Percentiles rank a stretch among this genome's conserved stretches.
Evolutionary conservation across 768 basidiomycete genomes (phyloP).

Genomic region (Amanita inopinata): DNA sequence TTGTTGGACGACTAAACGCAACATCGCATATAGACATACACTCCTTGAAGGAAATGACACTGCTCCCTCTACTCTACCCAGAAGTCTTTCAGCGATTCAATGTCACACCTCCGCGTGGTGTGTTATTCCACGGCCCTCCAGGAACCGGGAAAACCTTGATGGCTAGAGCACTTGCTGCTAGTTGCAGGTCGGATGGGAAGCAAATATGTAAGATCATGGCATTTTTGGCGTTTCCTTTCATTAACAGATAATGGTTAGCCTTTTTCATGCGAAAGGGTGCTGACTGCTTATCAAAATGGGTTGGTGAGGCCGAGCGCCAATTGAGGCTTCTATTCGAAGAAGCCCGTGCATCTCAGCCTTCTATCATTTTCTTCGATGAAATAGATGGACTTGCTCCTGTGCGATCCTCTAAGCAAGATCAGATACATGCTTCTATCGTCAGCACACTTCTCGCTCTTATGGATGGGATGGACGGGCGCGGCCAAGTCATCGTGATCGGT

Average conservation of each 20-base stretch:
- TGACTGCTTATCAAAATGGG: slow-evolving; percentile 97
- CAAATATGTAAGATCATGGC: slow-evolving; percentile 80
- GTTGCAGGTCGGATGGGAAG: slow-evolving; percentile 77
- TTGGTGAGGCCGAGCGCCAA: slow-evolving; percentile 96
- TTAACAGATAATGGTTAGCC: slow-evolving; percentile 35
- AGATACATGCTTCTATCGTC: slow-evolving; percentile 97
- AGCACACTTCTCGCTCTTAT: slow-evolving; percentile 92
- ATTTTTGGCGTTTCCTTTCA: neutral
- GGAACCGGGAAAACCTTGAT: slow-evolving; percentile 97
- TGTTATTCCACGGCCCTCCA: slow-evolving; percentile 95
- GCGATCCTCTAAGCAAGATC: slow-evolving; percentile 96
- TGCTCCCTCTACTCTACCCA: slow-evolving; percentile 89
- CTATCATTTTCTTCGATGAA: slow-evolving; percentile 99
- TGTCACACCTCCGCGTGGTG: slow-evolving; percentile 92
- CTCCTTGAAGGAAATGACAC: slow-evolving; percentile 96
- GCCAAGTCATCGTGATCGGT: slow-evolving; percentile 95
- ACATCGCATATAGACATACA: slow-evolving; percentile 62
- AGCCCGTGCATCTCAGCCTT: slow-evolving; percentile 84
- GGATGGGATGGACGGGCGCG: slow-evolving; percentile 99
- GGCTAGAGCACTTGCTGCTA: slow-evolving; percentile 89
- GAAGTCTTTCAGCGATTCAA: slow-evolving; percentile 93
- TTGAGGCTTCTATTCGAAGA: slow-evolving; percentile 93
- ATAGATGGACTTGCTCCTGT: slow-evolving; percentile 98
- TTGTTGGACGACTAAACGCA: too few relatives aligned
- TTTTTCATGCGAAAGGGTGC: slow-evolving; percentile 99